phyloP scores from a whole-genome alignment of 495 filamentous ascomycete genomes.

The Penicillium angulare region DNA sequence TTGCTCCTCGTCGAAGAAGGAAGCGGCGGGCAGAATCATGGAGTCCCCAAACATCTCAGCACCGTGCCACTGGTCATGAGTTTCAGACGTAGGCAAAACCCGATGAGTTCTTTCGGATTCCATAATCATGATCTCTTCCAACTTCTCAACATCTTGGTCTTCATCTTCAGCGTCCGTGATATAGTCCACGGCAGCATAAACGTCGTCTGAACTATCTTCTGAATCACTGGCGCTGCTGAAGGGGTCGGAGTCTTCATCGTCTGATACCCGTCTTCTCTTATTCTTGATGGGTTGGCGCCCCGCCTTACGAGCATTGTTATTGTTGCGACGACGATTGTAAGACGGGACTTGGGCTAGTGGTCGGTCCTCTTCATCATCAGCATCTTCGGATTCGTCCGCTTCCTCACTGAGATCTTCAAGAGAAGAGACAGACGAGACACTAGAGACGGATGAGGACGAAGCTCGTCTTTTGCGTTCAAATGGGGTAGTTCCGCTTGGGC shows the following conservation, averaged over 20 bases:
- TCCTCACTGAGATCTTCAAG: constrained; percentile 40
- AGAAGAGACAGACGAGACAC: constrained; percentile 43
- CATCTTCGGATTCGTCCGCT: constrained; percentile 45
- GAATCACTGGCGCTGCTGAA: constrained; percentile 33
- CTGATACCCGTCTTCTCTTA: constrained; percentile 52
- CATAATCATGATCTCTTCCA: constrained; percentile 72
- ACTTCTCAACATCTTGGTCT: constrained; percentile 67
- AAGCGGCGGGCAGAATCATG: constrained; percentile 44
- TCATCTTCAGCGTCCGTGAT: constrained; percentile 77
- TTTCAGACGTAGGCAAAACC: constrained; percentile 23
- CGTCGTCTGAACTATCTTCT: constrained; percentile 56
- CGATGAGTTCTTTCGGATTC: constrained; percentile 50
- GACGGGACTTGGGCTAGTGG: constrained; percentile 53
- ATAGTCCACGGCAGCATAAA: constrained; percentile 73
- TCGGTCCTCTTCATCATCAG: constrained; percentile 51
- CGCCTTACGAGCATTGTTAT: constrained; percentile 42
- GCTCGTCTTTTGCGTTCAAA: constrained; percentile 40
- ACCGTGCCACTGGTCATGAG: constrained; percentile 59
- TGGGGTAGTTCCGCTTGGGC: constrained; percentile 16
- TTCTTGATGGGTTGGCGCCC: constrained; percentile 36
- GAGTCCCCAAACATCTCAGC: constrained; percentile 51
- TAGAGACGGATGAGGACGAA: constrained; percentile 42
- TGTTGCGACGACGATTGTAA: constrained; percentile 41
- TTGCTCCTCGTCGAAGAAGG: constrained; percentile 54
- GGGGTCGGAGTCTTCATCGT: constrained; percentile 65